Percentiles rank a stretch among this genome's conserved stretches.
Evolutionary conservation across 371 early-diverging fungal genomes (phyloP).

Genomic region (Mortierella sp.): DNA sequence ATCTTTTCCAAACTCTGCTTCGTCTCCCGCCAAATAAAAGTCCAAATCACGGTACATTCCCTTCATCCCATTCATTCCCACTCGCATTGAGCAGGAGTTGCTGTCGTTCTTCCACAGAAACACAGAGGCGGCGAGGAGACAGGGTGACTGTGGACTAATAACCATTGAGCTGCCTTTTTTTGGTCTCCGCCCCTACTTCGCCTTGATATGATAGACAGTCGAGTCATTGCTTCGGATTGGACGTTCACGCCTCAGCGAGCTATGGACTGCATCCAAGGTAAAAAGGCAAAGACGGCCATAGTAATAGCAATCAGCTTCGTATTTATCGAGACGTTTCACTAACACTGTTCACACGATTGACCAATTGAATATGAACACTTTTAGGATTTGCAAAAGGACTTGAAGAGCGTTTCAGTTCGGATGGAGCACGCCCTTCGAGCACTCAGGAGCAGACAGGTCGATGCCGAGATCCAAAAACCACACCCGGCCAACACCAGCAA

Average conservation of each 20-base stretch:
- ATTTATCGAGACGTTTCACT: too few relatives aligned
- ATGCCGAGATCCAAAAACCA: conserved; percentile 41
- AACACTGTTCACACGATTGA: neutral
- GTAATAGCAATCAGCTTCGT: too few relatives aligned
- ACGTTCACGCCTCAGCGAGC: conserved; percentile 29
- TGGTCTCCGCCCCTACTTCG: neutral
- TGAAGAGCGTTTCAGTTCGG: conserved; percentile 31
- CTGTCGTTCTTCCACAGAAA: too few relatives aligned
- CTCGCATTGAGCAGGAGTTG: neutral
- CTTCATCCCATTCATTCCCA: neutral
- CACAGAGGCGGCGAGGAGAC: neutral
- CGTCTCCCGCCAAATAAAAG: conserved; percentile 51
- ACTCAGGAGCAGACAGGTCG: conserved; percentile 37
- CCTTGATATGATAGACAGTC: conserved; percentile 20
- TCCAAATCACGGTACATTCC: conserved; percentile 34
- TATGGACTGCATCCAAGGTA: conserved; percentile 36
- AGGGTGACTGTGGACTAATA: neutral
- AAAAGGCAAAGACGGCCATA: too few relatives aligned
- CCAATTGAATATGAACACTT: neutral
- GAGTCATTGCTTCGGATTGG: conserved; percentile 46
- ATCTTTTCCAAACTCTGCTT: conserved; percentile 55
- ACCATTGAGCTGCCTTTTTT: neutral
- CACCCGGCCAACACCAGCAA: neutral
- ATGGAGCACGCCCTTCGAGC: conserved; percentile 47
- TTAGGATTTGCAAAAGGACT: conserved; percentile 44